These are phyloP conservation scores for Gaertneriomyces sp. DNA, from an alignment of 192 early-diverging fungal genomes.

Conservation along the genomic window DNA sequence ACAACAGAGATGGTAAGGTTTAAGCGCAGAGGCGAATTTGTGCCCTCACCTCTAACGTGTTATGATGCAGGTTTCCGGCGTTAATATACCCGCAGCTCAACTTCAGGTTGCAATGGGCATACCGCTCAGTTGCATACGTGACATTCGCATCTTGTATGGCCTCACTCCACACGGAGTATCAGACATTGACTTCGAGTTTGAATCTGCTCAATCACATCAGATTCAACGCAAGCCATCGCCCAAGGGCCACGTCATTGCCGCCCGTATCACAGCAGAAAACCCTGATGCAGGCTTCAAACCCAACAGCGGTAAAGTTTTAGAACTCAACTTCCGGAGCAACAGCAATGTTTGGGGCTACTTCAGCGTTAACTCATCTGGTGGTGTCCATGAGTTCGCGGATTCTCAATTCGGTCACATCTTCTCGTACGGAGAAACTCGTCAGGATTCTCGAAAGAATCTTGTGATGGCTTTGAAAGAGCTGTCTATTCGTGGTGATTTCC, in stretches of 20 bases:
- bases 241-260: constrained; percentile 97
- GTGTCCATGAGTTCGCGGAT: constrained; percentile 98
- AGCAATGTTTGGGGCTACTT: constrained; percentile 99
- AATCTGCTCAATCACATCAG: constrained; percentile 65
- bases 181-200: constrained; percentile 93
- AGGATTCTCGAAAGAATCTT: constrained; percentile 91
- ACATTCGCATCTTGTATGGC: constrained; percentile 95
- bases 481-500: constrained; percentile 97
- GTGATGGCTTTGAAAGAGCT: constrained; percentile 97
- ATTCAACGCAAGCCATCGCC: constrained; percentile 89
- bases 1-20: constrained; percentile 88
- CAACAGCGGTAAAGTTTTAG: constrained; percentile 90
- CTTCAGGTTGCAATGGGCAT: constrained; percentile 99
- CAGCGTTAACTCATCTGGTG: constrained; percentile 89
- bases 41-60: background rate
- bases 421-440: constrained; percentile 91
- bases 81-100: constrained; percentile 96
- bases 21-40: background rate
- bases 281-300: constrained; percentile 99
- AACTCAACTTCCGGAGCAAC: constrained; percentile 93
- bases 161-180: constrained; percentile 79
- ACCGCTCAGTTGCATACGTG: constrained; percentile 88
- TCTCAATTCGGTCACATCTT: constrained; percentile 99
- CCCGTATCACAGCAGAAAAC: constrained; percentile 98
- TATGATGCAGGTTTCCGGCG: constrained; percentile 68